Percentiles rank a stretch among this genome's conserved stretches.
phyloP scores from a whole-genome alignment of 2,329 filamentous ascomycete species.

The Penicillium verrucosum region DNA sequence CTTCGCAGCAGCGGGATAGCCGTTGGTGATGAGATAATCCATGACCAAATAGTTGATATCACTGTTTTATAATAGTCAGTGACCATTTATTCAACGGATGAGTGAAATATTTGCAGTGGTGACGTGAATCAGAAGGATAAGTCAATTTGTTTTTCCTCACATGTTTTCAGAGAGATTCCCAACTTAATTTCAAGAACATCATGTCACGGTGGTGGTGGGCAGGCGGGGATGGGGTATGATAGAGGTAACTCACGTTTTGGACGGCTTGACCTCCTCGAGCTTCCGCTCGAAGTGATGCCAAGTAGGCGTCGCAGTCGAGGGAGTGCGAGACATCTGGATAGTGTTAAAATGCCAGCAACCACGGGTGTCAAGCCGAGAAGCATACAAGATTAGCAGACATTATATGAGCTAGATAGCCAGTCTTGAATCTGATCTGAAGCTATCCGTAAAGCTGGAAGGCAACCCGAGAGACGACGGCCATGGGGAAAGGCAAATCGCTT shows the following conservation, averaged over 20 bases:
- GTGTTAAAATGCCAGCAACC: constrained; percentile 35
- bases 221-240: constrained; percentile 2
- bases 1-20: constrained; percentile 86
- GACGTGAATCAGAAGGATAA: constrained; percentile 64
- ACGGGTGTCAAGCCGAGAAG: constrained; percentile 34
- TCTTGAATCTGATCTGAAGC: constrained; percentile 22
- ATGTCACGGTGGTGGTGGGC: constrained; percentile 52
- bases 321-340: constrained; percentile 63
- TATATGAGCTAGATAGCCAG: constrained; percentile 20
- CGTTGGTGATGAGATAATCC: constrained; percentile 94
- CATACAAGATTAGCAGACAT: constrained; percentile 46
- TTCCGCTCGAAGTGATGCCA: constrained; percentile 75
- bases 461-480: constrained; percentile 35
- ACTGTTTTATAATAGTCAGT: constrained; percentile 51
- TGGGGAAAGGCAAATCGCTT: constrained; percentile 28
- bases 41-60: constrained; percentile 94
- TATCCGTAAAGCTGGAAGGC: constrained; percentile 34
- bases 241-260: constrained; percentile 73
- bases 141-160: constrained; percentile 85
- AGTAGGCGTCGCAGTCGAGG: constrained; percentile 68
- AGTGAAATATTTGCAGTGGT: constrained; percentile 2
- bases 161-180: constrained; percentile 99
- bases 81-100: constrained; percentile 4
- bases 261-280: constrained; percentile 77
- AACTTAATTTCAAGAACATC: constrained; percentile 82